Base-by-base conservation (phyloP, 1,139 yeast species). In the Hyphopichia pseudoburtonii region DNA sequence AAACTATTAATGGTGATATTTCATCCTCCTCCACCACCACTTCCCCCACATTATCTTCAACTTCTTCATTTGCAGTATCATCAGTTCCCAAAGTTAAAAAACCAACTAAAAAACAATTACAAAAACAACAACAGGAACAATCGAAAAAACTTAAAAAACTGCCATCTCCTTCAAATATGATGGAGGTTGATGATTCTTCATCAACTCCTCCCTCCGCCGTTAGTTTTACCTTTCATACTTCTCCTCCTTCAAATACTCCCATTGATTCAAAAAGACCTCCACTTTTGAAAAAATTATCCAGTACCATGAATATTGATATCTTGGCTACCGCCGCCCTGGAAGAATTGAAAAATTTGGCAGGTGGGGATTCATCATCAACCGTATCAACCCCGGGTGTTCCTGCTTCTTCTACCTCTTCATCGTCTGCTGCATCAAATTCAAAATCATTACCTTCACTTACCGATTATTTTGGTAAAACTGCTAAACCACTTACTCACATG, bases 241-340 rank as follows among this genome's bases (percentile, higher is more conserved):
- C 7, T 7, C 23, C 23, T 10, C 18, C 29, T 5, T 8, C 11
- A 8, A 17, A 27, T 11, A 16, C 29, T 17, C 23, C 31, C 9
- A 18, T 23, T n/a, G n/a, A n/a, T n/a, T 19, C 22, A 4, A 29
- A 28, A 28, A 22, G 36, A 23, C 36, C 36, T 17, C 32, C 36
- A 1, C 18, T 34, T 15, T 4, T 28, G 4, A 34, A 33, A 10
- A 43, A 35, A 36, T 40, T 43, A 10, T 45, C 42, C 12, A 46
- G 47, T 17, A 70, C 74, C 37, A 72, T 78, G 60, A 88, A 84
- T 53, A 86, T 86, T 57, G 86, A 86, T 55, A 73, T 85, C 3
- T 64, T 86, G 42, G 95, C 94, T 3, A 77, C 84, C 18, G 94
- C 95, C 3, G 95, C 95, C 1, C 76, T 89, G 5, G 86, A 85